These are phyloP conservation scores for Naganishia sp. DNA, from an alignment of 1,284 basidiomycete species.

Conservation along the genomic window DNA sequence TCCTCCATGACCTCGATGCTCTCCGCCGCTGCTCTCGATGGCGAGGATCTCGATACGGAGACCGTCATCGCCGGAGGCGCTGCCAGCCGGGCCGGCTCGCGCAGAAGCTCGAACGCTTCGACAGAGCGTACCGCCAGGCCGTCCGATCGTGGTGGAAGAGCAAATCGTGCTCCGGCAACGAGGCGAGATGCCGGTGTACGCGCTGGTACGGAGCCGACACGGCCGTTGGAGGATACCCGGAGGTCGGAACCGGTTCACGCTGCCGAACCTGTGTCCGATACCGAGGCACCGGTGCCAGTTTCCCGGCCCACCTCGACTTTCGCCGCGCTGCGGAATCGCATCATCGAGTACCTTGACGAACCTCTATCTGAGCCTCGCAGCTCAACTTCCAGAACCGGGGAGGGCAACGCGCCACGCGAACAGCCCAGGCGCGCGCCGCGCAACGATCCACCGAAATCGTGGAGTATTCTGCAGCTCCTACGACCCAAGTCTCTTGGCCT, in stretches of 20 bases:
- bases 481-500: constrained; percentile 7
- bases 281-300: background rate
- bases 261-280: too few species aligned
- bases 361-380: constrained; percentile 19
- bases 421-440: background rate
- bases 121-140: constrained; percentile 24
- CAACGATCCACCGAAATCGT: background rate
- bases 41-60: constrained; percentile 16
- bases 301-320: constrained; percentile 9
- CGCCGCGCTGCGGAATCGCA: constrained; percentile 13
- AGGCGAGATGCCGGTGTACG: background rate
- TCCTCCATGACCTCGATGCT: constrained; percentile 18
- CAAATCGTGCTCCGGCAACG: background rate
- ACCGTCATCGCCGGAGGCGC: constrained; percentile 16
- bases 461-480: constrained; percentile 8
- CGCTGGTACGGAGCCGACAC: too few species aligned
- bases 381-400: background rate
- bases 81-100: background rate
- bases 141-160: background rate
- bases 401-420: background rate
- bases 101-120: constrained; percentile 14
- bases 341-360: constrained; percentile 24
- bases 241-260: too few species aligned
- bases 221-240: too few species aligned
- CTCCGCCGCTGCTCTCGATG: constrained; percentile 8